A percentile compares a stretch with the other conserved stretches of the same genome.
Evolutionary conservation across 257 asterid genomes (phyloP).

Genomic region (Rhazya stricta): DNA sequence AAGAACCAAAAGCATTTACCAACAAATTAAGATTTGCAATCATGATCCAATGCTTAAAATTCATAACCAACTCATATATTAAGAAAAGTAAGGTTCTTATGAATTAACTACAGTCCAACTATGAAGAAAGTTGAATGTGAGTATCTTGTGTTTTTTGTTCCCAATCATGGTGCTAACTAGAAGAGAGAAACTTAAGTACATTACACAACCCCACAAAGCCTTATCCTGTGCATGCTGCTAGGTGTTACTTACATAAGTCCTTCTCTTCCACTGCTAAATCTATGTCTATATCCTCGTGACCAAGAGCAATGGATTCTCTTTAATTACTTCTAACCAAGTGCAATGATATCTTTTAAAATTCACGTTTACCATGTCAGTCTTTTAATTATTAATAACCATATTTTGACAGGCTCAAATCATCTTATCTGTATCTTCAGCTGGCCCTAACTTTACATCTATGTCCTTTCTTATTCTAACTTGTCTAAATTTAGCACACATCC

Average conservation of each 20-base stretch:
- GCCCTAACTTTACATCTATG: background rate
- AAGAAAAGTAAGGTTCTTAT: background rate
- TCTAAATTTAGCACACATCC: background rate
- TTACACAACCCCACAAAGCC: background rate
- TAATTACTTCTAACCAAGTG: background rate
- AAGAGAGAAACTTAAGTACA: background rate
- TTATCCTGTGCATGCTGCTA: background rate
- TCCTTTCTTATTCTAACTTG: background rate
- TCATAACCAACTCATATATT: background rate
- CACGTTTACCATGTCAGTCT: background rate
- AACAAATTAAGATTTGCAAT: background rate
- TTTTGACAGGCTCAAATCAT: background rate
- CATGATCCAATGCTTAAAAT: background rate
- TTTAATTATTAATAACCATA: background rate
- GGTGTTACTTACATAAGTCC: background rate
- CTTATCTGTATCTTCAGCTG: background rate
- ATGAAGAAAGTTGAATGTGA: background rate
- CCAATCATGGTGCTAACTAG: background rate
- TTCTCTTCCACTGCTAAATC: background rate
- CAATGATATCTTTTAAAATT: background rate
- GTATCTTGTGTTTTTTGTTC: background rate
- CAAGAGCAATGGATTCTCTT: background rate
- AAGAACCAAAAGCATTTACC: background rate
- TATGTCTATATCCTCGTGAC: background rate
- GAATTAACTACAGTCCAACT: background rate